A percentile compares a stretch with the other conserved stretches of the same genome.
Evolutionary conservation across 2,329 filamentous ascomycete genomes (phyloP).

Genomic region (Sarocladium brachiariae): DNA sequence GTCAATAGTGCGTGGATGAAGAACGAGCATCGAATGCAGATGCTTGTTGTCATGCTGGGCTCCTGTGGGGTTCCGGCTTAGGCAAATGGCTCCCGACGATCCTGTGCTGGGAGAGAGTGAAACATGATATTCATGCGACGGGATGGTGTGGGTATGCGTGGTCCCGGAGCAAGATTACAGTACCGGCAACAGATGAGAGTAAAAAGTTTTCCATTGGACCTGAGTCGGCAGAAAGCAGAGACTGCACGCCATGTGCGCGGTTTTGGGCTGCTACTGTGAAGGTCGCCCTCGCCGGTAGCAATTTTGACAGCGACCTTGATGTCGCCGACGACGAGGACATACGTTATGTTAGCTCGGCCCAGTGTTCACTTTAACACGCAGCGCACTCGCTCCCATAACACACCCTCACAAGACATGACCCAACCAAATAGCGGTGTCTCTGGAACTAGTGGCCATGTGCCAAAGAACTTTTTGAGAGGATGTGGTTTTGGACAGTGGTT

Average conservation of each 20-base stretch:
- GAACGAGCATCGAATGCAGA: not conserved
- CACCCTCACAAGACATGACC: not conserved
- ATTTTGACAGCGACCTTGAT: not conserved
- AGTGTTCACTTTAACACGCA: slow-evolving; percentile 4
- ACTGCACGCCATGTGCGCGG: not conserved
- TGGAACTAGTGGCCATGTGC: not conserved
- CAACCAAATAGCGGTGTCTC: not conserved
- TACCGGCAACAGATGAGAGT: not conserved
- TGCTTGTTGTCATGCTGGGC: not conserved
- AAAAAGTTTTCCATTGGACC: not conserved
- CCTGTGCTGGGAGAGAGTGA: slow-evolving; percentile 7
- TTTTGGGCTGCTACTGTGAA: not conserved
- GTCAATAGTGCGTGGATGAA: not conserved
- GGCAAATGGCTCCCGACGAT: slow-evolving; percentile 9
- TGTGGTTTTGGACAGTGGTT: not conserved
- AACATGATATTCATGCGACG: slow-evolving; percentile 8
- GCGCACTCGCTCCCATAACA: slow-evolving; percentile 1
- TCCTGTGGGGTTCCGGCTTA: slow-evolving; percentile 5
- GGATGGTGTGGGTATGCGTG: slow-evolving; percentile 6
- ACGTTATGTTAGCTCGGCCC: not conserved
- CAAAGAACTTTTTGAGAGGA: not conserved
- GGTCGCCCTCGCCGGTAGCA: not conserved
- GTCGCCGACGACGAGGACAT: too few species aligned
- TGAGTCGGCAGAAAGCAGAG: not conserved
- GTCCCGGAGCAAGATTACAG: slow-evolving; percentile 3